Evolutionary conservation across 768 basidiomycete genomes (phyloP).

Genomic region (Coprinellus micaceus): DNA sequence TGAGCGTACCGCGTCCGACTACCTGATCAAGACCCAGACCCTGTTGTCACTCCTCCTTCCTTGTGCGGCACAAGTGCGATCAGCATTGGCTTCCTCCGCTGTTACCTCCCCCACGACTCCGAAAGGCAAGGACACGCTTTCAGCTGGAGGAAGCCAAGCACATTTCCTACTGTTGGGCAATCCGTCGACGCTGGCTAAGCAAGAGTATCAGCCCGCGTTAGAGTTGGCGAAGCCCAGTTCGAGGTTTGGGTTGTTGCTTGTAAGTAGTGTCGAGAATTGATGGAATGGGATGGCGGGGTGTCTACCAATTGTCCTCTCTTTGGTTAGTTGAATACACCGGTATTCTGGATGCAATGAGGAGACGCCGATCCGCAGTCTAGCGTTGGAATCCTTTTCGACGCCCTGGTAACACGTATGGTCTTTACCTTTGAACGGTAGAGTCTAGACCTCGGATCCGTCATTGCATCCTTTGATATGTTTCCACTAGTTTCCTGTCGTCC

Average conservation of each 20-base stretch:
- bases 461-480: too few species aligned
- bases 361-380: background rate
- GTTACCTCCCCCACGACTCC: background rate
- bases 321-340: too few species aligned
- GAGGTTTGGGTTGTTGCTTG: conserved; percentile 70
- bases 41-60: conserved; percentile 55
- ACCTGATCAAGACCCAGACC: conserved; percentile 55
- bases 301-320: too few species aligned
- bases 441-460: too few species aligned
- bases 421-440: too few species aligned
- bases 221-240: conserved; percentile 68
- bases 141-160: conserved; percentile 13
- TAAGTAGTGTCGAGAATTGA: conserved; percentile 21
- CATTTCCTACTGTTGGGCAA: conserved; percentile 46
- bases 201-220: conserved; percentile 54
- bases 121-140: background rate
- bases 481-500: too few species aligned
- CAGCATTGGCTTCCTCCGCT: background rate
- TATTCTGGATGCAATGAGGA: background rate
- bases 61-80: conserved; percentile 6
- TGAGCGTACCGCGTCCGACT: conserved; percentile 31
- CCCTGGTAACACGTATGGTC: too few species aligned
- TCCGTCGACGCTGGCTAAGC: conserved; percentile 41
- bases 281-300: background rate
- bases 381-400: background rate